phyloP scores from a whole-genome alignment of 352 stramenopile species.

The Phytophthora fragariaefolia region DNA sequence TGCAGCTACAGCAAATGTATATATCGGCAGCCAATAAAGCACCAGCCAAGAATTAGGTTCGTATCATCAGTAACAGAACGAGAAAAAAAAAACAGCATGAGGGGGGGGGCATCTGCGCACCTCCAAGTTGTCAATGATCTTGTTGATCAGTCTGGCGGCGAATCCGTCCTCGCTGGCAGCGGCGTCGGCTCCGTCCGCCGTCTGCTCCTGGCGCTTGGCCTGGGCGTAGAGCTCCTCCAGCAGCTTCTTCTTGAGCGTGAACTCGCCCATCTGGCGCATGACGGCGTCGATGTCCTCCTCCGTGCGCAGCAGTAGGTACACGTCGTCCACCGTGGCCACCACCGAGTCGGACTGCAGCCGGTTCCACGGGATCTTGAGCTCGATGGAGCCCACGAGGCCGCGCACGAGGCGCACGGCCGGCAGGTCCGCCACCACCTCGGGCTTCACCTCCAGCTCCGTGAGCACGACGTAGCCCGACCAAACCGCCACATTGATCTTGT shows the following conservation, averaged over 20 bases:
- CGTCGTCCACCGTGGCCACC: conserved; percentile 86
- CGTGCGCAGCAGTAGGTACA: conserved; percentile 82
- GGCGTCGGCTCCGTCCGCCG: conserved; percentile 10
- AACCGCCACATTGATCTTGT: conserved; percentile 90
- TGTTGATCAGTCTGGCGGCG: conserved; percentile 79
- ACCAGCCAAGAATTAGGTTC: neutral
- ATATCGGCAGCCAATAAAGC: neutral
- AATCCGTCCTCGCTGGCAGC: conserved; percentile 64
- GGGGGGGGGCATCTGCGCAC: conserved; percentile 25
- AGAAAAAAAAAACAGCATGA: neutral
- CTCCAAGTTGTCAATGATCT: conserved; percentile 92
- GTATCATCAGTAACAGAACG: conserved; percentile 1
- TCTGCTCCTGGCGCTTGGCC: conserved; percentile 68
- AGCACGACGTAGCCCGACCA: conserved; percentile 90
- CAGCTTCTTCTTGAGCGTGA: conserved; percentile 86
- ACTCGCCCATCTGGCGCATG: conserved; percentile 79
- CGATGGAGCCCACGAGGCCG: conserved; percentile 82
- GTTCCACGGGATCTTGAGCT: conserved; percentile 93
- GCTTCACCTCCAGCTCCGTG: conserved; percentile 80
- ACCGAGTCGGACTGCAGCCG: conserved; percentile 88
- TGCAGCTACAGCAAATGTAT: conserved; percentile 66
- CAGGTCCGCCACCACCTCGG: conserved; percentile 69
- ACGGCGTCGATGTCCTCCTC: conserved; percentile 84
- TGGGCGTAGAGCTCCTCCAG: conserved; percentile 82
- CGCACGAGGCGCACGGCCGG: conserved; percentile 76